Evolutionary conservation across 805 yeast genomes (phyloP).

Genomic region (Scheffersomyces ergatensis): DNA sequence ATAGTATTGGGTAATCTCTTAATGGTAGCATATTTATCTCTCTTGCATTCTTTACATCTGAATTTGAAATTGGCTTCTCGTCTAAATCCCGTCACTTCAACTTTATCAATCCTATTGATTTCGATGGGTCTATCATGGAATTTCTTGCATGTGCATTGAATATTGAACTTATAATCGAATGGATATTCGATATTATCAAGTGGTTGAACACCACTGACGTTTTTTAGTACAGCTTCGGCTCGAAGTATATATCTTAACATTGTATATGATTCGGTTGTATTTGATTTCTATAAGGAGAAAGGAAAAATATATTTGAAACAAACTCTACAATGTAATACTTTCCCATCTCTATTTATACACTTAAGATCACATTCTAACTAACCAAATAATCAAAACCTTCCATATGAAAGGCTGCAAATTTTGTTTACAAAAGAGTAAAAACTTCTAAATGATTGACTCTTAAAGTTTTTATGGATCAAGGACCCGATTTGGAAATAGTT

Average conservation of each 20-base stretch:
- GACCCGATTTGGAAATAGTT: too few species aligned
- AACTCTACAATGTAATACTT: too few species aligned
- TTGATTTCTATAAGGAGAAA: too few species aligned
- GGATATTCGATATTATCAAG: conserved; percentile 12
- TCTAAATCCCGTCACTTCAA: not conserved
- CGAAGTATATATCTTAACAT: conserved; percentile 10
- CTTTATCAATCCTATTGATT: conserved; percentile 1
- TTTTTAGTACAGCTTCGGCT: conserved; percentile 9
- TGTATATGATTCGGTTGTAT: not conserved
- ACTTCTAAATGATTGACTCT: too few species aligned
- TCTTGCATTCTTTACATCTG: conserved; percentile 11
- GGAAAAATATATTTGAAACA: too few species aligned
- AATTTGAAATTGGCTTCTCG: conserved; percentile 8
- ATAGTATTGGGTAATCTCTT: not conserved
- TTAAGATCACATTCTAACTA: too few species aligned
- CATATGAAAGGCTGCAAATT: too few species aligned
- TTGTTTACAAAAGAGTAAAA: too few species aligned
- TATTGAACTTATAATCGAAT: conserved; percentile 11
- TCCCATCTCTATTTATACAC: not conserved
- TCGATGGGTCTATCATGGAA: conserved; percentile 6
- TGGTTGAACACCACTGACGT: conserved; percentile 11
- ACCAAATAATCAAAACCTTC: too few species aligned
- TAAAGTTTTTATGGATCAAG: too few species aligned
- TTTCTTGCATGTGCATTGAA: conserved; percentile 9
- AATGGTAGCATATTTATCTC: not conserved